A percentile compares a stretch with the other conserved stretches of the same genome.
phyloP scores from a whole-genome alignment of 2,329 filamentous ascomycete species.

The Capronia epimyces region DNA sequence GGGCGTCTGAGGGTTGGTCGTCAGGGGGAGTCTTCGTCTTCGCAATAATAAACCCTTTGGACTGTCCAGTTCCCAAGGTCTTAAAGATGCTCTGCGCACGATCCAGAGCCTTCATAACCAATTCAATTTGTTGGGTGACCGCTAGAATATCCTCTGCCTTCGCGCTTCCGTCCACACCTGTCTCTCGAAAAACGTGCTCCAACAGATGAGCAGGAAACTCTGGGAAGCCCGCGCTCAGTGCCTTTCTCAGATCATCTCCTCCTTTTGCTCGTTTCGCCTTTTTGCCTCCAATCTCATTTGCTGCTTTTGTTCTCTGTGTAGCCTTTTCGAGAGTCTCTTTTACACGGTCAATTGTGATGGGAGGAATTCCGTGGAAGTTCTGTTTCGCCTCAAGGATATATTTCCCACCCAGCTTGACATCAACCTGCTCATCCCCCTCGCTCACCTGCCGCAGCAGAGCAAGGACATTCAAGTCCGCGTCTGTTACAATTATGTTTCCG shows the following conservation, averaged over 20 bases:
- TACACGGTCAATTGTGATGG: conserved; percentile 68
- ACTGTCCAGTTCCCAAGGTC: conserved; percentile 60
- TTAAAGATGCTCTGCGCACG: conserved; percentile 66
- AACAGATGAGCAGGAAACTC: conserved; percentile 84
- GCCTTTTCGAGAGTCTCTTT: conserved; percentile 62
- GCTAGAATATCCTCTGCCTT: conserved; percentile 66
- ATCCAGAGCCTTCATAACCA: conserved; percentile 62
- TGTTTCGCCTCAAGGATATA: conserved; percentile 80
- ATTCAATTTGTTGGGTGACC: conserved; percentile 59
- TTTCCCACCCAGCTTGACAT: conserved; percentile 67
- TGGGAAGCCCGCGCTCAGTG: conserved; percentile 74
- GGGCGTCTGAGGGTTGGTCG: conserved; percentile 33
- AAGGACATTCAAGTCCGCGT: conserved; percentile 74
- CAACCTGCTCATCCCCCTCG: conserved; percentile 77
- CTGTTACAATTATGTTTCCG: conserved; percentile 90
- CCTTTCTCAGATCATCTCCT: conserved; percentile 70
- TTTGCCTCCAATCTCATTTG: conserved; percentile 39
- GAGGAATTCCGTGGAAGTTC: conserved; percentile 71
- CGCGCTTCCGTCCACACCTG: conserved; percentile 62
- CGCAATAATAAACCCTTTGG: conserved; percentile 81
- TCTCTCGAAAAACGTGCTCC: conserved; percentile 72
- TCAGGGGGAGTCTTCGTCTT: conserved; percentile 46
- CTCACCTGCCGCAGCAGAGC: conserved; percentile 73
- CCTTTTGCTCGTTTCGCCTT: conserved; percentile 70
- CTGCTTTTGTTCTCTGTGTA: conserved; percentile 38